Base-by-base conservation (phyloP, 2,329 filamentous ascomycete genomes). In the Celoporthe dispersa region DNA sequence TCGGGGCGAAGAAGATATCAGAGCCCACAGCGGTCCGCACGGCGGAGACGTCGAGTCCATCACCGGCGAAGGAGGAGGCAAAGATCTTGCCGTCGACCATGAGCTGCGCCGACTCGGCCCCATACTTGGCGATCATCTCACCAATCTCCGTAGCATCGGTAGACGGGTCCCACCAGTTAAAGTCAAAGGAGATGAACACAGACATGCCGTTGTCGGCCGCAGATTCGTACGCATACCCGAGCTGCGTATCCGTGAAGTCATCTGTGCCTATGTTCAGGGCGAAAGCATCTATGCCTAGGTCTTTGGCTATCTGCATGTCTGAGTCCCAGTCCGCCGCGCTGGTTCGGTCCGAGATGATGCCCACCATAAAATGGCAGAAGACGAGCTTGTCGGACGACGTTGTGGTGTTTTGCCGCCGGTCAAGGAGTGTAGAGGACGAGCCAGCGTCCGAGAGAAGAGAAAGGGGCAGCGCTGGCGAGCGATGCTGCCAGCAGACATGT, bases 101-200 rank as follows among this genome's bases (percentile, higher is more conserved):
- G 41, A 87, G 84, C 74, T 88, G 85, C 0, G 81, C 84, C 0
- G 83, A 75, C 5, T 78, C 76, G 22, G 74, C 75, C 2, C 78
- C 80, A 69, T 85, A 88, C 66, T 83, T 77, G 19, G 80, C 81
- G 69, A 87, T 80, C 75, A 83, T 85, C 57, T 78, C 74, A 1
- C 84, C 84, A 28, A 84, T 81, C 16, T 76, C 77, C 16, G 75
- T 76, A 1, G 81, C 80, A 59, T 84, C 76, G 8, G 76, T 70
- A 16, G 70, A 12, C 9, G 69, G 28, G 22, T 70, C 66, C 35
- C 68, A 72, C 68, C 68, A 72, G 66, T 72, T 70, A 63, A 72
- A 72, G 61, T 88, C 86, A 72, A 87, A 88, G 1, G 85, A 87
- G 72, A 88, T 82, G 70, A 88, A 86, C n/a, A 87, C 83, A 68